Base-by-base conservation (phyloP, 208 protist genomes). In the Phytomonas sp. region DNA sequence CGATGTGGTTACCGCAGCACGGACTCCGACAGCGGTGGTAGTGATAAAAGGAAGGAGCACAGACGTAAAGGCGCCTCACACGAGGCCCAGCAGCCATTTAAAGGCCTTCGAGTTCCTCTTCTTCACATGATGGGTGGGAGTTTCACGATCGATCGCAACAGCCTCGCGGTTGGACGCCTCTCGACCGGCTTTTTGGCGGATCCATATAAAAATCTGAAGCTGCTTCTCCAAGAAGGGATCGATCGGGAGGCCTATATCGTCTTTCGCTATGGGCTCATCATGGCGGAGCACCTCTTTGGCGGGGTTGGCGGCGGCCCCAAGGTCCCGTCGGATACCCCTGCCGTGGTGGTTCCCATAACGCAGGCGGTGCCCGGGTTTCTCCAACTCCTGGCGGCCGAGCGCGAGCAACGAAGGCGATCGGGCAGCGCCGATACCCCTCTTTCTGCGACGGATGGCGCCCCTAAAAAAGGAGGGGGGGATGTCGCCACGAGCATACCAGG, bases 181-280 rank as follows among this genome's bases (percentile, higher is more conserved):
- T 75, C 69, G 15, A 61, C 33, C 17, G 82, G 82, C 56, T 91
- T 91, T 70, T 66, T 77, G 0, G 62, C 76, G 13, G 70, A 87
- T 31, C 74, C 76, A 3, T 6, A 78, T 15, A 66, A 66, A 40
- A 81, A 81, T 66, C 66, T 91, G 20, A 69, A 53, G 3, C 71
- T 91, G 17, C 79, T 94, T 26, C 53, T 84, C n/a, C 33, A 80
- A 28, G 84, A 92, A 34, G 84, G 82, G 15, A 20, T 60, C 1
- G 89, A 94, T 68, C 78, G 81, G 53, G 89, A 94, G 78, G 80
- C 79, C 32, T 91, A 81, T 62, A 60, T 75, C 17, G 65, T 89
- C 4, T 91, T 91, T 62, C 76, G 79, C 23, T 94, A 92, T 67
- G 89, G 82, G 31, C 76, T 78, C 60, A 75, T 78, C 43, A 64